A percentile compares a stretch with the other conserved stretches of the same genome.
These are phyloP conservation scores for Citrus reticulata DNA, from an alignment of 345 rosid species.

Conservation along the genomic window DNA sequence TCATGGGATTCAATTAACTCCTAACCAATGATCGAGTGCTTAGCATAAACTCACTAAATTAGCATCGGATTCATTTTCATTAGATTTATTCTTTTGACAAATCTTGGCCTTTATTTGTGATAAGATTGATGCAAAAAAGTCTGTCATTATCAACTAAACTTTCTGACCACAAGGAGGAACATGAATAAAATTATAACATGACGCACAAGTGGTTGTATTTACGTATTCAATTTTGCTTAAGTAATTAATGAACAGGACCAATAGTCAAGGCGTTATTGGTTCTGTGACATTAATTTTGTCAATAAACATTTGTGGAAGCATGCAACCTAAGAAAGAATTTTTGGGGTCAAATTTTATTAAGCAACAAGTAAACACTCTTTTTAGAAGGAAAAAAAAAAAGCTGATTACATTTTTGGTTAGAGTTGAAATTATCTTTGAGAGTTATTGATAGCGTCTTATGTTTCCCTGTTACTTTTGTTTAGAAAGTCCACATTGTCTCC, in stretches of 20 bases:
- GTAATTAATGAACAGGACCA: background rate
- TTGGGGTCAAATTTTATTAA: background rate
- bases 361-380: background rate
- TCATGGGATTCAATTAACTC: no score
- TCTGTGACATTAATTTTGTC: background rate
- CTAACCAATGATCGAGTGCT: no score
- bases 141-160: background rate
- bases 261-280: background rate
- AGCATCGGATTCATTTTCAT: no score
- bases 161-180: background rate
- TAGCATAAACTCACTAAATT: no score
- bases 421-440: background rate
- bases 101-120: background rate
- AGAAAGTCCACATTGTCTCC: background rate
- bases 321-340: background rate
- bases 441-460: background rate
- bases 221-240: background rate
- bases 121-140: background rate
- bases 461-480: background rate
- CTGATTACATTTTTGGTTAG: background rate
- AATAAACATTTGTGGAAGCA: background rate
- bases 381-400: background rate
- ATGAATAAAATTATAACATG: background rate
- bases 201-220: background rate
- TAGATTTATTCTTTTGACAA: no score